Base-by-base conservation (phyloP, 75 land plant species). In the Pinus taeda region DNA sequence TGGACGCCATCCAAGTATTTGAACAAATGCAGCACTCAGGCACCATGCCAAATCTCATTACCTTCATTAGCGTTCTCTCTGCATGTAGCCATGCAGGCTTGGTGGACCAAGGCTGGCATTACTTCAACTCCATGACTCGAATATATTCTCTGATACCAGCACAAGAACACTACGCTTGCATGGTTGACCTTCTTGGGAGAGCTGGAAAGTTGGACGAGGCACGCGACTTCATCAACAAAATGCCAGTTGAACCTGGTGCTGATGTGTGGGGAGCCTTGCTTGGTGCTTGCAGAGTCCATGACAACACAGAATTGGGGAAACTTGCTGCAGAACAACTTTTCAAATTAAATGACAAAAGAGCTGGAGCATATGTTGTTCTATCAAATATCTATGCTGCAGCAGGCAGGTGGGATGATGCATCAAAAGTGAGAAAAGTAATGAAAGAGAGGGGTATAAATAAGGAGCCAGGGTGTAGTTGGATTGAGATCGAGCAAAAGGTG, bases 51-150 rank as follows among this genome's bases (percentile, higher is more conserved):
- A 30, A 73, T 24, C 30, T 18, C 15, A 15, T 73, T 15, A 24
- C 45, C 18, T 73, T 73, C 36, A 24, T 57, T 12, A 57, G 58
- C 58, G 37, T 56, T 37, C 21, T 83, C 14, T n/a, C 65, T 6
- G 83, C 83, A 49, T 74, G 71, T 59, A 56, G 73, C 62, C 62
- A 60, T 22, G 62, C 62, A 60, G 62, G 62, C 20, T 60, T 20
- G 22, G 62, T 60, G 62, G 62, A 60, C 9, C n/a, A 21, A 20
- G 20, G 20, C 22, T 60, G 21, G 22, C 9, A 60, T 8, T 60
- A 60, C 62, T 60, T 60, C 22, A 21, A 60, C 62, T 5, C 62
- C 21, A 60, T 60, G 62, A 60, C 1, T 22, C 5, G 20, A 60
- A 21, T 4, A 60, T 60, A 20, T 60, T 18, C 20, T 60, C 62